Evolutionary conservation across 192 early-diverging fungal genomes (phyloP).

Genomic region (Umbelopsis sp.): DNA sequence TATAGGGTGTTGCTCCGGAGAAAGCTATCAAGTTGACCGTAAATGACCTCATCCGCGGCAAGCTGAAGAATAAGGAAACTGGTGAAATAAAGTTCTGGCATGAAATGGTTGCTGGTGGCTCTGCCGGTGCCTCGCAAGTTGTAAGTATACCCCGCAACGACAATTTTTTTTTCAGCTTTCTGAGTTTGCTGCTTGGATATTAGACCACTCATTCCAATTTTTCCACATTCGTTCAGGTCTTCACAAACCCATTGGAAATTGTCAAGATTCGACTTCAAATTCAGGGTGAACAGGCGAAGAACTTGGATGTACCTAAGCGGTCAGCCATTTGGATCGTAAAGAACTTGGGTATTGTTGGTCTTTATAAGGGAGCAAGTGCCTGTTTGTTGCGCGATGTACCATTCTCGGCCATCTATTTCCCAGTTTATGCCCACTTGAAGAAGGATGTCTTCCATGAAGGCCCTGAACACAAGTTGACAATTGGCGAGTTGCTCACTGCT

Average conservation of each 20-base stretch:
- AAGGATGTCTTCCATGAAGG: constrained; percentile 89
- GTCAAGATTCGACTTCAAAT: constrained; percentile 98
- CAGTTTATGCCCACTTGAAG: constrained; percentile 96
- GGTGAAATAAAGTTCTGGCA: constrained; percentile 75
- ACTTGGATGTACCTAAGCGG: constrained; percentile 53
- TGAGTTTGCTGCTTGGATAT: background rate
- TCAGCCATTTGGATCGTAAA: constrained; percentile 88
- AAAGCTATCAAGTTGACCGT: constrained; percentile 98
- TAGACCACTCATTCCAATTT: background rate
- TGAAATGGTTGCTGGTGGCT: constrained; percentile 86
- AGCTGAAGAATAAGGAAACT: constrained; percentile 64
- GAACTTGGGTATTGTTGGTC: constrained; percentile 86
- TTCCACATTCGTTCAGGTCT: constrained; percentile 45
- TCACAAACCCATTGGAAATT: constrained; percentile 98
- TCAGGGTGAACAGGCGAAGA: constrained; percentile 75
- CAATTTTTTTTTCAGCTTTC: too few relatives aligned
- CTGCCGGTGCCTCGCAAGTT: constrained; percentile 86
- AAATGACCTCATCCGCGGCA: constrained; percentile 86
- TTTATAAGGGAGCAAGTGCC: constrained; percentile 93
- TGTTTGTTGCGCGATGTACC: constrained; percentile 96
- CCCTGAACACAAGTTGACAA: constrained; percentile 67
- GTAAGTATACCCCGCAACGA: too few relatives aligned
- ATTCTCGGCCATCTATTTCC: constrained; percentile 97
- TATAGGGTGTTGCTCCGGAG: constrained; percentile 89
- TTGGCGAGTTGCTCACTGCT: constrained; percentile 73